Percentiles rank a stretch among this genome's conserved stretches.
Conservation (phyloP, 2,329 filamentous ascomycete genomes). For the Coniochaeta prunicola region DNA sequence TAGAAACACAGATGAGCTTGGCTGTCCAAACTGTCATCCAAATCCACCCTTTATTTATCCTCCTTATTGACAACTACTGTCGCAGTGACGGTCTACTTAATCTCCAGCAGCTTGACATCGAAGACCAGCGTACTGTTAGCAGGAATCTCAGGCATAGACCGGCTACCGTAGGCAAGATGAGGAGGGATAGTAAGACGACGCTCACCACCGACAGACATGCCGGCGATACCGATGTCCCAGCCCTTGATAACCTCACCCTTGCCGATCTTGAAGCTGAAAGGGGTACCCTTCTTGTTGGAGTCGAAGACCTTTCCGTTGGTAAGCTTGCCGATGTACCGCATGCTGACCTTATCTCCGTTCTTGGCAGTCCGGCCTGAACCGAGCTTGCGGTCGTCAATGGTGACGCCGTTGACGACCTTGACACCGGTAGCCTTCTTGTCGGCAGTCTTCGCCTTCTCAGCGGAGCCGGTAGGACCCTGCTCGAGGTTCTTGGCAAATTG, state of each 20-base stretch:
- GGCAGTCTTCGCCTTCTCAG: constrained; percentile 33
- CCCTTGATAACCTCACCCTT: constrained; percentile 96
- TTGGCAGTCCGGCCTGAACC: constrained; percentile 81
- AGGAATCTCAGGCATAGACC: constrained; percentile 76
- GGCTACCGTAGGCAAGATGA: constrained; percentile 81
- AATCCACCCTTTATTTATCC: neutral
- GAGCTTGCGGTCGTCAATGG: constrained; percentile 89
- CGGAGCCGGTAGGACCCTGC: constrained; percentile 80
- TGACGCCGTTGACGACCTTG: constrained; percentile 82
- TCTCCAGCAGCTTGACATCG: constrained; percentile 79
- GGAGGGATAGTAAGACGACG: constrained; percentile 86
- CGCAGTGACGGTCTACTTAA: constrained; percentile 53
- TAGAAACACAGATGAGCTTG: neutral
- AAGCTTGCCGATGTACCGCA: constrained; percentile 98
- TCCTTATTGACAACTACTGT: neutral
- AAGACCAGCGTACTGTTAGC: constrained; percentile 87
- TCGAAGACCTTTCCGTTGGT: constrained; percentile 93
- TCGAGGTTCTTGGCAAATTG: constrained; percentile 99
- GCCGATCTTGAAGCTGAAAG: constrained; percentile 93
- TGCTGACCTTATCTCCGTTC: constrained; percentile 82
- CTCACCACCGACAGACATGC: constrained; percentile 92
- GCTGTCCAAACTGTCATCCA: neutral
- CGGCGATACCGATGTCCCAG: constrained; percentile 90
- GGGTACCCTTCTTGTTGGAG: constrained; percentile 97
- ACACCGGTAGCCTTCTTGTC: constrained; percentile 53